These are phyloP conservation scores for Leishmania martiniquensis DNA, from an alignment of 208 protist genomes.

Conservation along the genomic window DNA sequence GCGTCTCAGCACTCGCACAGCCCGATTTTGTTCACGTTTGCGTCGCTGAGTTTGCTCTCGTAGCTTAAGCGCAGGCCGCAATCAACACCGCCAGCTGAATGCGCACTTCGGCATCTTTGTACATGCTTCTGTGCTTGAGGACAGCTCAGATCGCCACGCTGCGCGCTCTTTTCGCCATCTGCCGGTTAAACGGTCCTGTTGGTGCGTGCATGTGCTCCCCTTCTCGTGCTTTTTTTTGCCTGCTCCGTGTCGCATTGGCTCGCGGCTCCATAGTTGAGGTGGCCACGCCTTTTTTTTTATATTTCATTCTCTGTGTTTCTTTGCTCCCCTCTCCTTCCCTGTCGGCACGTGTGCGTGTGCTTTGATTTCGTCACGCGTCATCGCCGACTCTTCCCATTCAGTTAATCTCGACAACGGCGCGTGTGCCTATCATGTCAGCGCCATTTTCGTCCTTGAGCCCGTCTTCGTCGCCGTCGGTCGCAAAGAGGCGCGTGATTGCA, in stretches of 20 bases:
- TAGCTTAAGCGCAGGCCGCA: not conserved
- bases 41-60: not conserved
- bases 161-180: not conserved
- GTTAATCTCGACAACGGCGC: not conserved
- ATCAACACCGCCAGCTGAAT: not conserved
- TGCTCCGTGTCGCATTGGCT: no score
- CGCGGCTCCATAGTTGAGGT: no score
- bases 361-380: not conserved
- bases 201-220: not conserved
- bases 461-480: conserved; percentile 11
- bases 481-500: conserved; percentile 24
- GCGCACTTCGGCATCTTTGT: not conserved
- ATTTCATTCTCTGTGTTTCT: conserved; percentile 12
- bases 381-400: not conserved
- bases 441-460: not conserved
- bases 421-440: not conserved
- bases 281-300: no score
- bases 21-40: not conserved
- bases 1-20: not conserved
- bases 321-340: not conserved
- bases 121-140: not conserved
- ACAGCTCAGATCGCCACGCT: not conserved
- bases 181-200: not conserved
- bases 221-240: not conserved
- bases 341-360: conserved; percentile 1